Conservation (phyloP, 2,329 filamentous ascomycete genomes). For the Tolypocladium nubicola region DNA sequence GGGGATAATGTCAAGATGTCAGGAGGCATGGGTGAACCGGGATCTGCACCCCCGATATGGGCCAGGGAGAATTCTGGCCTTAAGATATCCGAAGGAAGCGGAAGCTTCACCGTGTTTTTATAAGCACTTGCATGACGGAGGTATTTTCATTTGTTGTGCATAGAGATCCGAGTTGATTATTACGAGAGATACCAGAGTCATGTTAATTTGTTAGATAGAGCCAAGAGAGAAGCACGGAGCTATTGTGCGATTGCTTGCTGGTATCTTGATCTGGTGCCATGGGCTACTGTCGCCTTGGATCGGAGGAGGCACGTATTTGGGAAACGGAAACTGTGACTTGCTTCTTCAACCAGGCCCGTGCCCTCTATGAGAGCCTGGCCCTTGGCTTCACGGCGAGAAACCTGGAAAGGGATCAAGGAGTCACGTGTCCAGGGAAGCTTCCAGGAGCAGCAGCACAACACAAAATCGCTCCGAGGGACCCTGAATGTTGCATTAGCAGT, state of each 20-base stretch:
- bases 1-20: constrained; percentile 6
- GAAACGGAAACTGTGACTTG: too few species aligned
- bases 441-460: neutral
- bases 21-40: constrained; percentile 3
- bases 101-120: constrained; percentile 16
- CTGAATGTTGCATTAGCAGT: neutral
- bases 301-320: too few species aligned
- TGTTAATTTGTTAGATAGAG: neutral
- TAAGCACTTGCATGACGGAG: neutral
- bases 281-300: too few species aligned
- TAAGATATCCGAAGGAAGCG: constrained; percentile 12
- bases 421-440: too few species aligned
- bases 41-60: constrained; percentile 1
- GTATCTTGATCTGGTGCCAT: too few species aligned
- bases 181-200: neutral
- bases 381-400: too few species aligned
- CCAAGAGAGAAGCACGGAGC: neutral
- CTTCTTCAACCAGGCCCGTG: too few species aligned
- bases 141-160: neutral
- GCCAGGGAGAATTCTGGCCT: constrained; percentile 9
- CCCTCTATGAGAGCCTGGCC: too few species aligned
- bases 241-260: neutral
- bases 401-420: too few species aligned
- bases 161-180: neutral
- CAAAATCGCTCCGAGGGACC: neutral